Percentiles rank a stretch among this genome's conserved stretches.
Conservation (phyloP, 768 basidiomycete species). For the Psilocybe cubensis region DNA sequence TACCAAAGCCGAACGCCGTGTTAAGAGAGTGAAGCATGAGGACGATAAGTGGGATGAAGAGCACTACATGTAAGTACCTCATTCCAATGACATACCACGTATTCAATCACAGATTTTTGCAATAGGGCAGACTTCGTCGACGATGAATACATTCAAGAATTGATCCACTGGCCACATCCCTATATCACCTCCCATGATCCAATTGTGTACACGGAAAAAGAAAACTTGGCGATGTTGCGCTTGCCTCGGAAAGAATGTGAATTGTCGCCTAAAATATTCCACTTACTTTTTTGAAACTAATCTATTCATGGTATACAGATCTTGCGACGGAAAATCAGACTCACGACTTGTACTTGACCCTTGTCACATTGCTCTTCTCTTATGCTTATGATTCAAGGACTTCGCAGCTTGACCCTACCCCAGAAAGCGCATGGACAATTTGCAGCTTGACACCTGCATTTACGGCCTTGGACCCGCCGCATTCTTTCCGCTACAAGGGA, state of each 20-base stretch:
- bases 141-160: conserved; percentile 72
- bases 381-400: conserved; percentile 82
- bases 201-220: conserved; percentile 69
- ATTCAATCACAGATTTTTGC: conserved; percentile 7
- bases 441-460: conserved; percentile 73
- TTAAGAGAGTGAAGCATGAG: conserved; percentile 61
- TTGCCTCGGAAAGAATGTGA: conserved; percentile 61
- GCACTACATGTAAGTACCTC: conserved; percentile 70
- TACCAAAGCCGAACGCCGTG: conserved; percentile 51
- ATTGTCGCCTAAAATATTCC: background rate
- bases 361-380: conserved; percentile 76
- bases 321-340: conserved; percentile 58
- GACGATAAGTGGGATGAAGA: conserved; percentile 83
- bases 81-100: background rate
- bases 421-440: conserved; percentile 90
- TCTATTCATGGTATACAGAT: conserved; percentile 45
- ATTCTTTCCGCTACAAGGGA: conserved; percentile 35
- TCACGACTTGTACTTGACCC: conserved; percentile 66
- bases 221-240: conserved; percentile 67
- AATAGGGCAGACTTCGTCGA: conserved; percentile 82
- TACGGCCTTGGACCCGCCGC: conserved; percentile 79
- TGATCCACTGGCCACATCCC: conserved; percentile 70
- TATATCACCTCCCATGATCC: conserved; percentile 34
- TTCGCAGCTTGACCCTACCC: conserved; percentile 77
- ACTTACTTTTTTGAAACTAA: background rate